Conservation (phyloP, 2,329 filamentous ascomycete species). For the Aspergillus neotritici region DNA sequence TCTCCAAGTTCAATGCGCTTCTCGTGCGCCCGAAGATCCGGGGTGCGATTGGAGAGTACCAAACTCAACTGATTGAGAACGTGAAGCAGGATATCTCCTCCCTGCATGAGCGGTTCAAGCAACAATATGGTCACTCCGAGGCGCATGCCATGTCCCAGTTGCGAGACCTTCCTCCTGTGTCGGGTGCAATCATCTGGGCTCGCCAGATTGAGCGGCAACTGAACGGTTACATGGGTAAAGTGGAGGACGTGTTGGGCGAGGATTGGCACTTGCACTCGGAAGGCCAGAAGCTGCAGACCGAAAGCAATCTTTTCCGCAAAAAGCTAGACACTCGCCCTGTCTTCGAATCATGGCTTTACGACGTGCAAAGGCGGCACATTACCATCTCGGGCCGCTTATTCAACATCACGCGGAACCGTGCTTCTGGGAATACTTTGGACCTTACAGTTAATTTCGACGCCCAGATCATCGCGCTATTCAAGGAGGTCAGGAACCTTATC, state of each 20-base stretch:
- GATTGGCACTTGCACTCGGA: conserved; percentile 94
- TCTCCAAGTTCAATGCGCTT: conserved; percentile 98
- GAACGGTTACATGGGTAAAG: conserved; percentile 95
- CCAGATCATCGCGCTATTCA: conserved; percentile 96
- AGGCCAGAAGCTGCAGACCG: conserved; percentile 85
- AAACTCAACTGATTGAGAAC: conserved; percentile 95
- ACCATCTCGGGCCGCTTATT: conserved; percentile 91
- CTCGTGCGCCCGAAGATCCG: conserved; percentile 99
- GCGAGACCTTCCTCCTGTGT: conserved; percentile 89
- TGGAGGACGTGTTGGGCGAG: conserved; percentile 93
- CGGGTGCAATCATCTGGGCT: conserved; percentile 95
- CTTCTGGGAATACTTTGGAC: conserved; percentile 84
- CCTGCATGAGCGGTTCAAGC: conserved; percentile 95
- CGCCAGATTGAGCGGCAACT: conserved; percentile 95
- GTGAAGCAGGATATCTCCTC: conserved; percentile 93
- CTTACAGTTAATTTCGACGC: conserved; percentile 93
- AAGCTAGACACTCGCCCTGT: conserved; percentile 92
- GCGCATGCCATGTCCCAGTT: conserved; percentile 97
- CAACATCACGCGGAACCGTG: conserved; percentile 77
- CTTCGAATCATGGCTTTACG: conserved; percentile 90
- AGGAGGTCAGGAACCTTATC: conserved; percentile 90
- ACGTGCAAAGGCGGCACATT: conserved; percentile 81
- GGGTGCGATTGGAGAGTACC: conserved; percentile 95
- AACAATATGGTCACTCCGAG: conserved; percentile 97
- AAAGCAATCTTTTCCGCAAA: conserved; percentile 89